These are phyloP conservation scores for Magnusiomyces paraingens DNA, from an alignment of 1,139 yeast genomes.

Conservation along the genomic window DNA sequence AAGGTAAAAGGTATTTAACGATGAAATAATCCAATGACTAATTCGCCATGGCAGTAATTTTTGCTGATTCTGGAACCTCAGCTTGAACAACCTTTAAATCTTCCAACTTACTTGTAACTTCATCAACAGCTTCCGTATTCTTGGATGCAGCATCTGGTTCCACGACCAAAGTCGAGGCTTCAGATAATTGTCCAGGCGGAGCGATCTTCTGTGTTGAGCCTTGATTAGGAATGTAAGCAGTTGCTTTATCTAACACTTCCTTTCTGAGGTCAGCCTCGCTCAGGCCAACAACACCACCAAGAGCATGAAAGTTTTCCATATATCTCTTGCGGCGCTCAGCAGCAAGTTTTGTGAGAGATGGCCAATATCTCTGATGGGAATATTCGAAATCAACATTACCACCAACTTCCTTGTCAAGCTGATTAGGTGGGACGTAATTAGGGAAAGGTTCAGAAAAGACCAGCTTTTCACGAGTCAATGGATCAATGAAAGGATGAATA, in stretches of 20 bases:
- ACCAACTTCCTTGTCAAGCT: constrained; percentile 76
- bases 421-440: constrained; percentile 71
- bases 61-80: neutral
- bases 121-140: neutral
- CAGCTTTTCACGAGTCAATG: constrained; percentile 84
- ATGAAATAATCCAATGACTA: neutral
- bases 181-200: neutral
- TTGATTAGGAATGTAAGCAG: constrained; percentile 3
- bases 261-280: constrained; percentile 71
- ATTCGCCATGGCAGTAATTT: neutral
- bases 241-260: constrained; percentile 9
- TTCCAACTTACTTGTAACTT: constrained; percentile 7
- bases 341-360: constrained; percentile 53
- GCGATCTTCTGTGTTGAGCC: too few species aligned
- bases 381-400: constrained; percentile 81
- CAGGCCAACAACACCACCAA: constrained; percentile 70
- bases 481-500: constrained; percentile 92
- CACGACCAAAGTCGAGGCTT: neutral
- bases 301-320: constrained; percentile 52
- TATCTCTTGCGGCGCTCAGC: constrained; percentile 49
- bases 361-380: constrained; percentile 77
- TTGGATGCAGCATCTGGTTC: neutral
- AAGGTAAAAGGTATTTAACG: neutral
- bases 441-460: constrained; percentile 86
- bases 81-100: constrained; percentile 4